Evolutionary conservation across 768 basidiomycete species (phyloP).

Genomic region (Boletus huronensis): DNA sequence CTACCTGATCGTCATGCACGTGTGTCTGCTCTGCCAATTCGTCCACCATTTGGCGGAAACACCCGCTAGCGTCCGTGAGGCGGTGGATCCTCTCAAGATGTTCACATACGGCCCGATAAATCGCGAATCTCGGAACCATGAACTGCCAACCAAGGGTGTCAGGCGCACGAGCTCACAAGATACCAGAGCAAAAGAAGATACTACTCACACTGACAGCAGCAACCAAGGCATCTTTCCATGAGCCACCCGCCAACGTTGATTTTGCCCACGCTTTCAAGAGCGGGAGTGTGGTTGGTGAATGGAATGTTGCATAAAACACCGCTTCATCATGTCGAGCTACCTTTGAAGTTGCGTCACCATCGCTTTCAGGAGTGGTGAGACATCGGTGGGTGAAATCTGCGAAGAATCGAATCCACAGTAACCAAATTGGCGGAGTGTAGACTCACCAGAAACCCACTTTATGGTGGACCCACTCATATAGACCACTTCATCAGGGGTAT

Average conservation of each 20-base stretch:
- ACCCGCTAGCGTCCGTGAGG: too few relatives aligned
- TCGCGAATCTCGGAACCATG: too few relatives aligned
- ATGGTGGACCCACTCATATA: not conserved
- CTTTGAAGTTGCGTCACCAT: not conserved
- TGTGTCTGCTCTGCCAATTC: too few relatives aligned
- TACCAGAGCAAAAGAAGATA: not conserved
- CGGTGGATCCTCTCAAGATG: too few relatives aligned
- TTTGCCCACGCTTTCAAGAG: conserved; percentile 9
- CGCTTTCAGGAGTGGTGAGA: not conserved
- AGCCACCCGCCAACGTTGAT: not conserved
- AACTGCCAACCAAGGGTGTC: too few relatives aligned
- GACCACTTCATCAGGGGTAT: not conserved
- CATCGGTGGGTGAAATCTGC: too few relatives aligned
- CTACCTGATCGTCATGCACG: too few relatives aligned
- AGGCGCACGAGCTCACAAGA: not conserved
- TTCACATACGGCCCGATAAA: too few relatives aligned
- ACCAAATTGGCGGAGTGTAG: too few relatives aligned
- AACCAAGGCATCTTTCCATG: not conserved
- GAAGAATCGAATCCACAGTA: too few relatives aligned
- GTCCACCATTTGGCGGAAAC: too few relatives aligned
- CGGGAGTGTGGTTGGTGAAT: too few relatives aligned
- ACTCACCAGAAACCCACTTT: not conserved
- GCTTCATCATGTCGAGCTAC: not conserved
- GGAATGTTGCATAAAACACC: not conserved
- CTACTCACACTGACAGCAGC: not conserved